Evolutionary conservation across 306 rosid species (phyloP), one percentile per base, ranked within the genome.

Genomic region (Gastrolobium bilobum): DNA sequence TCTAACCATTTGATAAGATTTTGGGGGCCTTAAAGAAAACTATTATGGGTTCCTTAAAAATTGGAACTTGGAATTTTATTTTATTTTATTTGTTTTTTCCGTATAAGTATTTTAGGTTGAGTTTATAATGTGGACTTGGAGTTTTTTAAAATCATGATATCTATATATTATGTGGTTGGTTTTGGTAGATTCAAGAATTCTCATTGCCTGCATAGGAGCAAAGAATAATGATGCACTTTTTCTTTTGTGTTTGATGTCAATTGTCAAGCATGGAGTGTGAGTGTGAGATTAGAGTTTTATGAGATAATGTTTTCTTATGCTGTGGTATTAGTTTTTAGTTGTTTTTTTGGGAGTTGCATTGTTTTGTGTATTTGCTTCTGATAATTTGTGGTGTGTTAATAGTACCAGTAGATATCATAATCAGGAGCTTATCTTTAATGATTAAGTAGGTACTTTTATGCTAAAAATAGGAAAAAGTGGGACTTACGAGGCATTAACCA

Each of bases 311-410:
- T 54, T 2, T 31, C 29, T 47, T 58, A 8, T 37, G 10, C 38
- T 63, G 57, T 80, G 75, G n/a, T n/a, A 42, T 46, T 62, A 14
- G 52, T 61, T 74, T 68, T 60, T 57, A 1, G 60, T 10, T 48
- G 26, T 39, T 53, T 72, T 68, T 59, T 31, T 57, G 39, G 38
- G 53, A 35, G 33, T 48, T 77, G 10, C 33, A 29, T 57, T 39
- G 26, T 39, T 33, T 35, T 61, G 5, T 46, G 3, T 52, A 71
- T 43, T 62, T 35, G 2, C 38, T 42, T 33, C 8, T 54, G 68
- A 65, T 51, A 14, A 44, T 68, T 20, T 57, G 50, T 5, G 10
- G 35, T 46, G 7, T 50, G 78, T 53, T 44, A 42, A 63, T 2
- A 11, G 52, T 44, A 35, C 42, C 46, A 0, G 48, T 30, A 29